A percentile compares a stretch with the other conserved stretches of the same genome.
phyloP scores from a whole-genome alignment of 2,329 filamentous ascomycete genomes.

The Paraconiothyrium sp. region DNA sequence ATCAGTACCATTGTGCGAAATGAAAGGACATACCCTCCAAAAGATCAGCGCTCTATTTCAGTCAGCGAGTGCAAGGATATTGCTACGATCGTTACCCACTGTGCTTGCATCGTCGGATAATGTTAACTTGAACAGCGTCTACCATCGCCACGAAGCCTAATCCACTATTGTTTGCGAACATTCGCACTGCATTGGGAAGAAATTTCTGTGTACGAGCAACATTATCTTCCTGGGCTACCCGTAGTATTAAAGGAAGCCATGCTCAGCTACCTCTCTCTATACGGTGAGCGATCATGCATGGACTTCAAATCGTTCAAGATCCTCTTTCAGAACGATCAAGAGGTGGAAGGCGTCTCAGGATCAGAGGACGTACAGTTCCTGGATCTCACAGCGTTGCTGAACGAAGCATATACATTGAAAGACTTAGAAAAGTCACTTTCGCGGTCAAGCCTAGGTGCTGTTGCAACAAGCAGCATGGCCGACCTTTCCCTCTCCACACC shows the following conservation, averaged over 20 bases:
- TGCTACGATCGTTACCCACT: background rate
- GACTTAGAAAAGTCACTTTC: conserved; percentile 59
- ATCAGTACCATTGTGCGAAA: background rate
- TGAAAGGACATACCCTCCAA: background rate
- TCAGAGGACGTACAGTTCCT: conserved; percentile 59
- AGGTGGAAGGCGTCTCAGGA: conserved; percentile 45
- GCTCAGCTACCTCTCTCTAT: conserved; percentile 65
- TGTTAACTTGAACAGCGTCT: conserved; percentile 44
- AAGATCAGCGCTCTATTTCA: background rate
- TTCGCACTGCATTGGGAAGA: conserved; percentile 66
- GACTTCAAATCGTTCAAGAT: conserved; percentile 58
- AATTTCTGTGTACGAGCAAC: conserved; percentile 66
- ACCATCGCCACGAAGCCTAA: conserved; percentile 52
- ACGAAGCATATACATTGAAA: conserved; percentile 58
- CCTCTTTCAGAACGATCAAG: conserved; percentile 56
- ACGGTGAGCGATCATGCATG: conserved; percentile 55
- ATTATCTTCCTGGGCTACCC: conserved; percentile 63
- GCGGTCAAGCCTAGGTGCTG: conserved; percentile 23
- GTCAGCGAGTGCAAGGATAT: background rate
- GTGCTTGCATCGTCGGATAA: conserved; percentile 17
- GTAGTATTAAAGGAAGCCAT: conserved; percentile 61
- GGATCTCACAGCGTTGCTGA: conserved; percentile 63
- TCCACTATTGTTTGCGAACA: conserved; percentile 62
- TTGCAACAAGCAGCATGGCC: conserved; percentile 26
- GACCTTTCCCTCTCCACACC: conserved; percentile 23